Conservation (phyloP, 2,329 filamentous ascomycete genomes). For the Fusarium mundagurra region DNA sequence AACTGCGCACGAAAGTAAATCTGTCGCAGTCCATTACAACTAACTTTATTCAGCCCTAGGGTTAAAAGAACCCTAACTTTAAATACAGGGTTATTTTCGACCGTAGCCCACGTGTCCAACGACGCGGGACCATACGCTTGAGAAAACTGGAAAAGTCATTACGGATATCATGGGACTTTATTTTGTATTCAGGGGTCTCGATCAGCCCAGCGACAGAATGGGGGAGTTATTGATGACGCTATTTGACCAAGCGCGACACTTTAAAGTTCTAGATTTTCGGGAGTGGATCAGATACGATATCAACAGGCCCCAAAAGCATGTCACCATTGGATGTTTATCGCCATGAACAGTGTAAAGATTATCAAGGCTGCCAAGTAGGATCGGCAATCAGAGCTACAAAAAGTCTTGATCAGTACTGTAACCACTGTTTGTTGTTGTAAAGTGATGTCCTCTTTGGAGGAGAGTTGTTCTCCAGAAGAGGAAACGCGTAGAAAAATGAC, state of each 20-base stretch:
- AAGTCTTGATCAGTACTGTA: too few relatives aligned
- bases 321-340: rapidly evolving
- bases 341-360: rapidly evolving
- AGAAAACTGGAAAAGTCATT: not conserved
- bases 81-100: not conserved
- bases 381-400: too few relatives aligned
- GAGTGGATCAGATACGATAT: not conserved
- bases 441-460: not conserved
- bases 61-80: not conserved
- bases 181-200: not conserved
- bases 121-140: not conserved
- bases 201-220: not conserved
- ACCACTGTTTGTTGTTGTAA: too few relatives aligned
- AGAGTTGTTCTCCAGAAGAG: not conserved
- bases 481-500: not conserved
- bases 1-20: not conserved
- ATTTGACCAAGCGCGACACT: not conserved
- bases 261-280: not conserved
- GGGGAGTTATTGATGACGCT: not conserved
- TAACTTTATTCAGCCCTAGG: not conserved
- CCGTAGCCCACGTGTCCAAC: rapidly evolving
- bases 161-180: not conserved
- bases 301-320: rapidly evolving
- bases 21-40: rapidly evolving
- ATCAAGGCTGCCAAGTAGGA: too few relatives aligned